phyloP scores from a whole-genome alignment of 768 basidiomycete species.

The Galerina sulciceps region DNA sequence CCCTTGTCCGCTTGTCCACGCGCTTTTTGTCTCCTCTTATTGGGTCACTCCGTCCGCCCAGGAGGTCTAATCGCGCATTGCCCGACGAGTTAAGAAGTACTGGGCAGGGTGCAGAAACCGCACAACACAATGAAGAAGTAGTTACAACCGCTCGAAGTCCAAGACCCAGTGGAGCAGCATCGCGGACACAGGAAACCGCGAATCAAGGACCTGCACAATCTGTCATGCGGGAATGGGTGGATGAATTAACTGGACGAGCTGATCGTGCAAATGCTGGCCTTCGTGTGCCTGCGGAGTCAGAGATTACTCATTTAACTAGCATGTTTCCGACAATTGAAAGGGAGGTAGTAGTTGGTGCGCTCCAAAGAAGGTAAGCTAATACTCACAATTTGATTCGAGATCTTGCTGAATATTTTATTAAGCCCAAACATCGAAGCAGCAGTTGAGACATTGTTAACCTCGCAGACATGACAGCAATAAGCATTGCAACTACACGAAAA shows the following conservation, averaged over 20 bases:
- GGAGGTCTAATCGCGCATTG: constrained; percentile 73
- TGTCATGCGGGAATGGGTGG: constrained; percentile 79
- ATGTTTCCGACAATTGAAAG: constrained; percentile 88
- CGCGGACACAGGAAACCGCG: constrained; percentile 12
- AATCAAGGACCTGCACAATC: constrained; percentile 38
- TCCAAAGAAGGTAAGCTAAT: constrained; percentile 76
- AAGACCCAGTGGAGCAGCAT: constrained; percentile 13
- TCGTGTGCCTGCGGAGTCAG: constrained; percentile 73
- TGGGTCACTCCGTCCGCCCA: constrained; percentile 63
- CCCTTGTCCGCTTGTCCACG: constrained; percentile 56
- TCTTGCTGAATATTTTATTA: constrained; percentile 11
- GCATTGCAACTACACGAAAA: background rate
- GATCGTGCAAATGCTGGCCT: constrained; percentile 59
- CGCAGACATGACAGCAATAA: constrained; percentile 34
- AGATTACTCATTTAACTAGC: constrained; percentile 70
- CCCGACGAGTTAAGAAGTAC: constrained; percentile 53
- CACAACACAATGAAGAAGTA: constrained; percentile 55
- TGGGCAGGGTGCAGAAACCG: constrained; percentile 13
- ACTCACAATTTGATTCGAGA: background rate
- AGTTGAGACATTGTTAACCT: constrained; percentile 75
- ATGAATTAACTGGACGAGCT: constrained; percentile 73
- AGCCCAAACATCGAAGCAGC: constrained; percentile 83
- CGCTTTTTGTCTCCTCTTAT: constrained; percentile 68
- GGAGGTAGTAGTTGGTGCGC: constrained; percentile 72
- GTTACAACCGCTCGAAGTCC: constrained; percentile 63